Evolutionary conservation across 768 basidiomycete genomes (phyloP).

Genomic region (Amanita fuliginea): DNA sequence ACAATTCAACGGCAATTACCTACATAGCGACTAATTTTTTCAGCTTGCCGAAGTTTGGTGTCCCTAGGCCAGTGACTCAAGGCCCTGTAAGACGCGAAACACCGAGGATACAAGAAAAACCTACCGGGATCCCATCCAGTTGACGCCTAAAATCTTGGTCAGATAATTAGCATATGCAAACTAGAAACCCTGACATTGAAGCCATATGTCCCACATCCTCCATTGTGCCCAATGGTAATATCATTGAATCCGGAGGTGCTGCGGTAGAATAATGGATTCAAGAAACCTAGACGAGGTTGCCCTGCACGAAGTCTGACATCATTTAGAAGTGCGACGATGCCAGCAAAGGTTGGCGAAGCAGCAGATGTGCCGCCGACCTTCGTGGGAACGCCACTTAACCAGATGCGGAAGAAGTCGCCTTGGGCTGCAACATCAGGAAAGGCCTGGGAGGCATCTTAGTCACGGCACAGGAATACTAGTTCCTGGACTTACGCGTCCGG

Average conservation of each 20-base stretch:
- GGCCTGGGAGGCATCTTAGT: slow-evolving; percentile 22
- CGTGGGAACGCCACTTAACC: slow-evolving; percentile 24
- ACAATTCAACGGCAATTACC: too few species aligned
- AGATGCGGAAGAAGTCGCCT: slow-evolving; percentile 35
- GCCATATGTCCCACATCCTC: slow-evolving; percentile 51
- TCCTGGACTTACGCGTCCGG: slow-evolving; percentile 20
- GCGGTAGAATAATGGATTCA: slow-evolving; percentile 42
- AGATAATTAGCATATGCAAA: background rate
- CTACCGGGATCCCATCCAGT: slow-evolving; percentile 51
- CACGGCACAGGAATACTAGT: background rate
- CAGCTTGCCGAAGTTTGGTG: slow-evolving; percentile 39
- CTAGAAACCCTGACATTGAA: slow-evolving; percentile 38
- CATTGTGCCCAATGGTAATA: slow-evolving; percentile 44
- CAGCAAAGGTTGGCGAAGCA: slow-evolving; percentile 52
- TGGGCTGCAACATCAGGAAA: slow-evolving; percentile 63
- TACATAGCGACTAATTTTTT: slow-evolving; percentile 17
- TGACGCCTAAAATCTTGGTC: slow-evolving; percentile 23
- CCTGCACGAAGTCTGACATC: slow-evolving; percentile 40
- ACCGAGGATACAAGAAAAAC: slow-evolving; percentile 9
- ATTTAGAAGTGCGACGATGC: slow-evolving; percentile 53
- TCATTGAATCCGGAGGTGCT: slow-evolving; percentile 35
- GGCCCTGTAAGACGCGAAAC: background rate
- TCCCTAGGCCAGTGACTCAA: slow-evolving; percentile 46
- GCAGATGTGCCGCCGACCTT: slow-evolving; percentile 56
- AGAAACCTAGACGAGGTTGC: slow-evolving; percentile 43